Evolutionary conservation across 768 basidiomycete species (phyloP).

Genomic region (Leccinum olivaceopallidum): DNA sequence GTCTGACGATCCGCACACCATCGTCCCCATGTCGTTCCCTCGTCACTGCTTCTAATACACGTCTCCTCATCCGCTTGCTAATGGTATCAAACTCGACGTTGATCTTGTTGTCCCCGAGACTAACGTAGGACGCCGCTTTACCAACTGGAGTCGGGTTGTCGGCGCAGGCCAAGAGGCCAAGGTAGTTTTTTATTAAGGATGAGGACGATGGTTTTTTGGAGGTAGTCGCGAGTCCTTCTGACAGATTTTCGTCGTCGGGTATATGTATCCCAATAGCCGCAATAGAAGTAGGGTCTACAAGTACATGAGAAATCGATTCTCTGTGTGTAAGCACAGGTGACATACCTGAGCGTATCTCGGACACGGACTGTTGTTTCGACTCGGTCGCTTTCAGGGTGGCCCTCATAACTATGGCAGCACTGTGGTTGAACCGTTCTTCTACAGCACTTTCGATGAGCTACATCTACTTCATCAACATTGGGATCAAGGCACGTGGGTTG

Average conservation of each 20-base stretch:
- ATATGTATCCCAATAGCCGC: no score
- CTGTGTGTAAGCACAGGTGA: constrained; percentile 1
- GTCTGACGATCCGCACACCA: constrained; percentile 69
- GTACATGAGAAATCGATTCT: constrained; percentile 27
- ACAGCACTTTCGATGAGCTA: constrained; percentile 73
- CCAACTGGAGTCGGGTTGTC: no score
- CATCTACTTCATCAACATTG: constrained; percentile 39
- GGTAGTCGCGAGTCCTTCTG: no score
- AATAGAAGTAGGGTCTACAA: neutral
- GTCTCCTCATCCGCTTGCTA: constrained; percentile 47
- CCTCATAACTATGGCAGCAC: constrained; percentile 69
- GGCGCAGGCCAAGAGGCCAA: no score
- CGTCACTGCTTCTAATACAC: constrained; percentile 47
- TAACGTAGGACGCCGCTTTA: no score
- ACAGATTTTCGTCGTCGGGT: no score
- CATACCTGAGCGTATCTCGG: constrained; percentile 65
- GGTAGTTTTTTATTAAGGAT: no score
- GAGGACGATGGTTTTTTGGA: no score
- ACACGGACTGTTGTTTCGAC: constrained; percentile 55
- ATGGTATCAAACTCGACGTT: no score
- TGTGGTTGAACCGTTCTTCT: constrained; percentile 76
- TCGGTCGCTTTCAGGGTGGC: constrained; percentile 74
- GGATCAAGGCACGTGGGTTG: constrained; percentile 1
- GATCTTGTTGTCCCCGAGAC: no score
- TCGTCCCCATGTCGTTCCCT: no score